Conservation (phyloP, 163 green algal genomes). For the Trebouxia gelatinosa region DNA sequence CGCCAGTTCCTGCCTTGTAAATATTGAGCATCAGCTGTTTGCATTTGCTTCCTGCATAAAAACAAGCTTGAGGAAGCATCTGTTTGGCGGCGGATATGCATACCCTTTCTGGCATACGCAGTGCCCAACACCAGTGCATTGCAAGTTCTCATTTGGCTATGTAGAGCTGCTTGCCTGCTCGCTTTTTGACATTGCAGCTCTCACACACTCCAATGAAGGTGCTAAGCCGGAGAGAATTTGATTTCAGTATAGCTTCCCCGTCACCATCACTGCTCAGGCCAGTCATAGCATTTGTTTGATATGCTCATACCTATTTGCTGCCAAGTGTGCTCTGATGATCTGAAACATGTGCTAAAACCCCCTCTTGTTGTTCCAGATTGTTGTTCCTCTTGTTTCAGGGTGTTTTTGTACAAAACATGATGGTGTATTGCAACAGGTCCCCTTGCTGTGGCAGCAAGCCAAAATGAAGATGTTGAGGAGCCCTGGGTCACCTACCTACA, state of each 20-base stretch:
- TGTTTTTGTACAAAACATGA: neutral
- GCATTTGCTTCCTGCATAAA: neutral
- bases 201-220: too few relatives aligned
- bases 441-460: neutral
- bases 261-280: neutral
- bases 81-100: too few relatives aligned
- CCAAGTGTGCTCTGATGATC: neutral
- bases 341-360: neutral
- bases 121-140: too few relatives aligned
- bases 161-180: too few relatives aligned
- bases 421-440: neutral
- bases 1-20: neutral
- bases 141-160: too few relatives aligned
- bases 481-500: constrained; percentile 32
- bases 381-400: neutral
- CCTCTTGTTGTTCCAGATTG: neutral
- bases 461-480: constrained; percentile 8
- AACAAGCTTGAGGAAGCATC: neutral
- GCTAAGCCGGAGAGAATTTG: too few relatives aligned
- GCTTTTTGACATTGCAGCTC: too few relatives aligned
- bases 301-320: neutral
- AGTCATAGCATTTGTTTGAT: neutral
- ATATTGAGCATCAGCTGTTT: neutral
- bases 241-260: neutral
- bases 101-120: too few relatives aligned